These are phyloP conservation scores for Chlorella sp. DNA, from an alignment of 139 green algal species.

Conservation along the genomic window DNA sequence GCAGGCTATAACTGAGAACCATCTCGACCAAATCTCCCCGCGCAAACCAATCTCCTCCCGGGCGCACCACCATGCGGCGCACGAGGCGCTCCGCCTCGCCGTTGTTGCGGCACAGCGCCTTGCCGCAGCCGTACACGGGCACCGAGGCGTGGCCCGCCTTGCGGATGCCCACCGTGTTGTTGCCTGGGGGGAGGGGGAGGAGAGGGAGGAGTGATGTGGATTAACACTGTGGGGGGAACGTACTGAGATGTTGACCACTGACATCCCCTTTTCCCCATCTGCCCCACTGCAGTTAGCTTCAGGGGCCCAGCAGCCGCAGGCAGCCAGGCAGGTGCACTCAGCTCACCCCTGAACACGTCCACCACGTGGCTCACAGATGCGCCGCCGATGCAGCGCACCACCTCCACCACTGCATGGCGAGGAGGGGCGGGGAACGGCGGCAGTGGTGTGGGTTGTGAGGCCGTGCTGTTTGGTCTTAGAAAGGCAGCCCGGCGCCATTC, in stretches of 20 bases:
- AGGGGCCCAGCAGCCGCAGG: too few relatives aligned
- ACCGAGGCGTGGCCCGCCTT: slow-evolving; percentile 42
- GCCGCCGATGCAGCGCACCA: slow-evolving; percentile 15
- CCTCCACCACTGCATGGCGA: slow-evolving; percentile 25
- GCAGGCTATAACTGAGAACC: too few relatives aligned
- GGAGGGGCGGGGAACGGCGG: background rate
- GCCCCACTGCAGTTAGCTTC: too few relatives aligned
- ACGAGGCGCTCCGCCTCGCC: slow-evolving; percentile 58
- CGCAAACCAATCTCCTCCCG: too few relatives aligned
- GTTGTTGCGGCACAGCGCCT: slow-evolving; percentile 34
- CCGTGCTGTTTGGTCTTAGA: background rate
- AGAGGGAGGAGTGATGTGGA: too few relatives aligned
- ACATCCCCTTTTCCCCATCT: too few relatives aligned
- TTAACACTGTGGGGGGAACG: too few relatives aligned
- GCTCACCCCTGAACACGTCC: slow-evolving; percentile 42
- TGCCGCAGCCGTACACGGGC: slow-evolving; percentile 44
- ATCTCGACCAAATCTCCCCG: too few relatives aligned
- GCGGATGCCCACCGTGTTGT: slow-evolving; percentile 47
- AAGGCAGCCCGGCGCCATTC: background rate
- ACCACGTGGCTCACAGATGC: slow-evolving; percentile 40
- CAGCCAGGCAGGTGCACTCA: too few relatives aligned
- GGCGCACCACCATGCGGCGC: slow-evolving; percentile 53
- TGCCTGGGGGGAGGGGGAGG: background rate
- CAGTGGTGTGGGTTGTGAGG: background rate
- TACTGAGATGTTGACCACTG: too few relatives aligned